Base-by-base conservation (phyloP, 345 rosid species). In the Brassica nigra region DNA sequence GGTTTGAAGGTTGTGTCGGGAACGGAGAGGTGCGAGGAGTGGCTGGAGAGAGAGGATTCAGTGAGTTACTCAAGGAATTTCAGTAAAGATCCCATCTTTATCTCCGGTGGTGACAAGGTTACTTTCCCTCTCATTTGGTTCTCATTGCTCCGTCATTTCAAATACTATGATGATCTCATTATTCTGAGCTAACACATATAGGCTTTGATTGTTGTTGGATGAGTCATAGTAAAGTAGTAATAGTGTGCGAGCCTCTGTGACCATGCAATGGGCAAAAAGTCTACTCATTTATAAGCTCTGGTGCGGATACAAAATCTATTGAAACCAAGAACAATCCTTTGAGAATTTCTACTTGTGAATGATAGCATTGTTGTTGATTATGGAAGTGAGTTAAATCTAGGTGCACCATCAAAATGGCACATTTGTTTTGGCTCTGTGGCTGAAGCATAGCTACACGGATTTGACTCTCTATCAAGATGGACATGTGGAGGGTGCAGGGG, bases 11-110 rank as follows among this genome's bases (percentile, higher is more conserved):
- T 54, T 27, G 27, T 10, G 59, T 76, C 16, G 68, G 83, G 54
- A 11, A n/a, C 62, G 33, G 87, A 85, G 73, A 90, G 83, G 57
- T 95, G 97, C 49, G 88, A 88, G 76, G 86, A 88, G 83, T 91
- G 93, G 95, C 79, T 95, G 81, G 90, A 90, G 86, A 90, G 82
- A 71, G 90, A 81, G 80, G 99, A 92, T 68, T 81, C 87, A 49
- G 86, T 87, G 57, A 74, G 30, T 44, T 86, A 88, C 79, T 82
- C 91, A 6, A 89, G 97, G 77, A 87, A 90, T 86, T 95, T 92
- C 79, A 79, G 76, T 49, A 86, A 89, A 78, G 90, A 87, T 78
- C 97, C 97, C 4, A 61, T 95, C 66, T 71, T 78, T 66, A 88
- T 92, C 75, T 71, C 82, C 67, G 92, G 95, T 64, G 84, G 61